Base-by-base conservation (phyloP, 2,329 filamentous ascomycete species). In the Nectriaceae sp. region DNA sequence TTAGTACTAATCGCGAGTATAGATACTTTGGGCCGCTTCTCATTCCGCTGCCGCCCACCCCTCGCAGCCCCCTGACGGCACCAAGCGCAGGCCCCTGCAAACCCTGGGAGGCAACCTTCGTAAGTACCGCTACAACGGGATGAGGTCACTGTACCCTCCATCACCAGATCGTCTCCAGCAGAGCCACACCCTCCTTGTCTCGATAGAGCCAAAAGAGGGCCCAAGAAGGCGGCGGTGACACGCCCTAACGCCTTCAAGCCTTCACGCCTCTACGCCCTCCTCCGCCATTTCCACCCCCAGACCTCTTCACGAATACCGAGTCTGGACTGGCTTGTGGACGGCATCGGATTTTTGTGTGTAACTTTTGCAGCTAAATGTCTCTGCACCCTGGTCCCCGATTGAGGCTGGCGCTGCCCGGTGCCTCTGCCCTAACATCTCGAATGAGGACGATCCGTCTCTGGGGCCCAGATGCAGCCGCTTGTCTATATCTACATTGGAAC, bases 401-500 rank as follows among this genome's bases (percentile, higher is more conserved):
- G 47, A 51, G 51, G 51, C 51, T 51, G 51, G 44, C 47, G 44
- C 44, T 42, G 38, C 40, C 42, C 40, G 41, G 24, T 50, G 47
- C 48, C 39, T 51, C 41, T 39, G 37, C 37, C 33, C 37, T 39
- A 39, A 21, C 37, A 59, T 52, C 52, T 53, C 37, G 47, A 53
- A 47, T 50, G 50, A 45, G 50, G 54, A 49, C 57, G 53, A 61
- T 61, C 58, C 49, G 57, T 61, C 50, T 41, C 52, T 40, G 55
- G 55, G 55, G 40, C 50, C 57, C 59, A 50, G 54, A 60, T 62
- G 59, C 57, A 62, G 57, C 49, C 55, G 50, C 44, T 56, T 62
- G 56, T 55, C 60, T 62, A 62, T 62, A 62, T 60, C 49, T 61
- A 62, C 54, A 41, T 56, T 57, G 56, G 45, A 36, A 53, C 53